Evolutionary conservation across 768 basidiomycete species (phyloP).

Genomic region (Boletus rubroflammeus): DNA sequence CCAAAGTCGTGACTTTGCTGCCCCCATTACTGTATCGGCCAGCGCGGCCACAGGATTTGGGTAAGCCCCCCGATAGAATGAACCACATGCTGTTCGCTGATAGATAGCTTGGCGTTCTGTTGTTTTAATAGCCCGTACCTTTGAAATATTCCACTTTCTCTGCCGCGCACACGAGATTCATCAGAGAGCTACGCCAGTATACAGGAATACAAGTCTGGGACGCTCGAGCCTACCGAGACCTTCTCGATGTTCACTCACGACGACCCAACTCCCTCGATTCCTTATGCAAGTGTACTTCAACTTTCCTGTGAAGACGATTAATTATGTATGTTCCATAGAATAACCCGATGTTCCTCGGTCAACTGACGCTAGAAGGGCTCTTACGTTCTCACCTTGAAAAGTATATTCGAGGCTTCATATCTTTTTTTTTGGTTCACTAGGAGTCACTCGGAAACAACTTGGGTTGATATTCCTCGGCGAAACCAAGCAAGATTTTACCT

Average conservation of each 20-base stretch:
- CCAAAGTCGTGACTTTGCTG: not conserved
- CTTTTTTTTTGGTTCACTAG: constrained; percentile 25
- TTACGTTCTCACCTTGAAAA: constrained; percentile 16
- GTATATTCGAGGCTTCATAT: constrained; percentile 27
- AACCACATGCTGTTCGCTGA: not conserved
- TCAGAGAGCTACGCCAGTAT: constrained; percentile 27
- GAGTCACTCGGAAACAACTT: constrained; percentile 36
- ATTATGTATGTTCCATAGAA: constrained; percentile 1
- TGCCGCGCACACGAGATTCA: constrained; percentile 37
- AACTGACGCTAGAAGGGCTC: constrained; percentile 29
- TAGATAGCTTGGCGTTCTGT: not conserved
- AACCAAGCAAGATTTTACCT: constrained; percentile 26
- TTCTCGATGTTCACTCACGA: not conserved
- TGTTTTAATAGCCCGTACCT: constrained; percentile 29
- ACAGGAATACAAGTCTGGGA: constrained; percentile 32
- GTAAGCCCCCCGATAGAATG: constrained; percentile 15
- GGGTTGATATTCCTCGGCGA: constrained; percentile 43
- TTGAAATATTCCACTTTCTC: constrained; percentile 44
- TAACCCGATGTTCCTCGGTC: constrained; percentile 17
- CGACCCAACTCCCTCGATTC: constrained; percentile 26
- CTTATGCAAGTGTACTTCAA: constrained; percentile 18
- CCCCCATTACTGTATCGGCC: constrained; percentile 31
- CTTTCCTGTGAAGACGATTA: not conserved
- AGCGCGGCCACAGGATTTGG: constrained; percentile 40
- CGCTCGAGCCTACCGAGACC: constrained; percentile 13